Evolutionary conservation across 1,284 basidiomycete species (phyloP), one percentile per base, ranked within the genome.

Genomic region (Sphaerobolus stellatus): DNA sequence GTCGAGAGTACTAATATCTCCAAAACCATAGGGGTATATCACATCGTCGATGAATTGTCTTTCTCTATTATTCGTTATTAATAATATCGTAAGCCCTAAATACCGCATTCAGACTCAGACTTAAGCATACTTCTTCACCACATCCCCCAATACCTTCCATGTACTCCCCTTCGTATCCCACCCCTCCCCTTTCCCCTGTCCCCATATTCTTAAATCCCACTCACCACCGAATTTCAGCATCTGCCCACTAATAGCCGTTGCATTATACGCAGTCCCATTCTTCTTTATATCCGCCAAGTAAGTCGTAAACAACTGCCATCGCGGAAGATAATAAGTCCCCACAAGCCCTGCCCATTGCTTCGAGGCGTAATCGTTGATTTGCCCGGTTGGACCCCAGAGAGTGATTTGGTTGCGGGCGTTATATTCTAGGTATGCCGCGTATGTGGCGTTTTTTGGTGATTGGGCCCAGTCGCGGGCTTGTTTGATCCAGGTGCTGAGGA

Each of bases 291-390:
- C 60, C 38, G 43, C 66, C n/a, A 75, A 56, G 50, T 74, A 73
- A 20, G 43, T 54, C n/a, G 72, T 60, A 46, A 76, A 77, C 34
- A 67, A 61, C 52, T 60, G 58, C 75, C 76, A 77, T 1, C 73
- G 63, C 36, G 48, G 30, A 1, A 50, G 57, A 58, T 76, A 77
- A 61, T 77, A 77, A 4, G 64, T 62, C 4, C 65, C 62, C 34
- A 77, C 68, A 46, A 77, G 65, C 1, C 76, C 75, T 2, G 68
- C 69, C 75, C 75, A 77, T 59, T 75, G 71, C 57, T 77, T 77
- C 16, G 74, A 74, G 29, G 75, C 75, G 54, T 77, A 77, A 56
- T 75, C 72, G 56, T 69, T 69, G 62, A 72, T 73, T 62, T 75
- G 64, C n/a, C 73, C 75, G 24, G 65, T 63, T 2, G 74, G 73